Base-by-base conservation (phyloP, 495 filamentous ascomycete species). In the Neurospora sp. region DNA sequence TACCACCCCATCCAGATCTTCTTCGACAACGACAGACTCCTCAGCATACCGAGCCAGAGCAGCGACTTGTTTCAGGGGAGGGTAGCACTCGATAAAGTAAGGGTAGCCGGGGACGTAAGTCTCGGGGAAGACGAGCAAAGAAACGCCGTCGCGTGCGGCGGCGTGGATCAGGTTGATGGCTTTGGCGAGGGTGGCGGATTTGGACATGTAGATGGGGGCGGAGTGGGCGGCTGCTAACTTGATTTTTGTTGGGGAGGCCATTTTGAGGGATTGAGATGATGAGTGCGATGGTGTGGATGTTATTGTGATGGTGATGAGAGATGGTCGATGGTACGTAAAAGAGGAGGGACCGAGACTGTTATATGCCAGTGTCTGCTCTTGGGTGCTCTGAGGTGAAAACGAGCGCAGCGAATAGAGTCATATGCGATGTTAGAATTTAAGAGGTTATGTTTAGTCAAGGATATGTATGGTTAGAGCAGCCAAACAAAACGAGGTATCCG, bases 181-280 rank as follows among this genome's bases (percentile, higher is more conserved):
- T 41, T 82, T 82, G 37, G 69, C 41, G 14, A 82, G 71, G 39
- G 79, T 82, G 35, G 78, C 78, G 23, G 66, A 66, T 40, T 82
- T 82, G 75, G 81, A 71, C 80, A 82, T 82, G 62, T 81, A 82
- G 23, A 81, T 69, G 27, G 81, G 80, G n/a, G 80, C 76, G 0
- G 80, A 80, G 46, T 82, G 80, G n/a, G 77, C 77, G 7, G 77
- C 81, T 10, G 77, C 80, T 23, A 78, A 77, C 41, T 80, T 81
- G 75, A 81, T 70, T 48, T 81, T 82, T 42, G 75, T 77, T 8
- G 48, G 31, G n/a, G 66, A 42, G 0, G 72, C 46, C 74, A 75
- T 62, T 35, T 62, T 62, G 27, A 62, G 2, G 27, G 23, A 9
- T 62, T 62, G 27, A 31, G 20, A 27, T 62, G 18, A 8, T 44